A percentile compares a stretch with the other conserved stretches of the same genome.
Conservation (phyloP, 208 protist genomes). For the Wallacemonas sp. region DNA sequence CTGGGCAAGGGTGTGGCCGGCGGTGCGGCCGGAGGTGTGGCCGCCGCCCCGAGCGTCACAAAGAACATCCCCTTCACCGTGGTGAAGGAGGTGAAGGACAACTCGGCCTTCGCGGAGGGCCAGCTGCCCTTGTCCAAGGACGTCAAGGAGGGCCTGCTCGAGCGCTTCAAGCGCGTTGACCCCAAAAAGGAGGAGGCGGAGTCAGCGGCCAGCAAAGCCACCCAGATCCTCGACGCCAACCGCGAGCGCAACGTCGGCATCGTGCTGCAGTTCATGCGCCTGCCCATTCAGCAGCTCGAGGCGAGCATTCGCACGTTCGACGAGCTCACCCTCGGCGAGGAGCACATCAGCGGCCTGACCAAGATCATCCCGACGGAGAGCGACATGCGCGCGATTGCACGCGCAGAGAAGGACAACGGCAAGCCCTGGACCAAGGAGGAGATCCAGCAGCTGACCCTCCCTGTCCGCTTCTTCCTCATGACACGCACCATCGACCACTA, state of each 20-base stretch:
- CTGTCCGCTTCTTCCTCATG: slow-evolving; percentile 82
- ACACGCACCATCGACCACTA: slow-evolving; percentile 67
- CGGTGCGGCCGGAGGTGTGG: neutral
- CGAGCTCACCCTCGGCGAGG: slow-evolving; percentile 69
- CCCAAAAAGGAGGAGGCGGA: slow-evolving; percentile 25
- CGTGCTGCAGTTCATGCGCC: slow-evolving; percentile 72
- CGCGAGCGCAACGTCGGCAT: slow-evolving; percentile 79
- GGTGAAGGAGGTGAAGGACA: slow-evolving; percentile 24
- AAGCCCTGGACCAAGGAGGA: slow-evolving; percentile 38
- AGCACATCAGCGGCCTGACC: slow-evolving; percentile 53
- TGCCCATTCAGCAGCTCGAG: slow-evolving; percentile 78
- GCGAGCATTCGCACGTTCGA: slow-evolving; percentile 74
- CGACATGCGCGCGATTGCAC: slow-evolving; percentile 54
- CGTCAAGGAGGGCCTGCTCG: slow-evolving; percentile 23
- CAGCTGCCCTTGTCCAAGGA: slow-evolving; percentile 22
- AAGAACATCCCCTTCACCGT: slow-evolving; percentile 61
- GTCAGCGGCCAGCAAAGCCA: neutral
- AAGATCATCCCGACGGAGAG: slow-evolving; percentile 72
- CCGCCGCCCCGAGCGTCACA: slow-evolving; percentile 17
- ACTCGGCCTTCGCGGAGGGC: slow-evolving; percentile 34
- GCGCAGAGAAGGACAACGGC: slow-evolving; percentile 40
- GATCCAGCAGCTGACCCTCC: slow-evolving; percentile 42
- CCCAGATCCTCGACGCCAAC: slow-evolving; percentile 43
- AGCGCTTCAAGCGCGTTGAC: slow-evolving; percentile 34
- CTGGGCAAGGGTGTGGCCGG: neutral